These are phyloP conservation scores for Fusarium subglutinans DNA, from an alignment of 2,329 filamentous ascomycete genomes.

Conservation along the genomic window DNA sequence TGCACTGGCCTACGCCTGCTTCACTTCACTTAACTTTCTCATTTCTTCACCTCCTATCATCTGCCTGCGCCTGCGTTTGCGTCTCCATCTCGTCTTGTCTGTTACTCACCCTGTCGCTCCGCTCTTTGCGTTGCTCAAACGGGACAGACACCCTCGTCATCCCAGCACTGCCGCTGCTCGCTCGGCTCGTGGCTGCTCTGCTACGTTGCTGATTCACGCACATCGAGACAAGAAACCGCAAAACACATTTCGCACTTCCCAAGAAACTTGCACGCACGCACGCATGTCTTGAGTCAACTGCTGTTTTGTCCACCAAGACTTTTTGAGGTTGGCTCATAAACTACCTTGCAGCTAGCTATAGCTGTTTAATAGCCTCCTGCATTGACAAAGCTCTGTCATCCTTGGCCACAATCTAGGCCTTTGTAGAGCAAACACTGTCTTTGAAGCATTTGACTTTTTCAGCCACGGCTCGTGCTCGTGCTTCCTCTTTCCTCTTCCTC, in stretches of 20 bases:
- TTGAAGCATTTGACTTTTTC: conserved; percentile 27
- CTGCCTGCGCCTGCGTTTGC: not conserved
- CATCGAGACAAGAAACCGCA: conserved; percentile 23
- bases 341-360: not conserved
- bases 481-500: conserved; percentile 19
- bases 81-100: conserved; percentile 3
- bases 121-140: conserved; percentile 21
- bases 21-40: not conserved
- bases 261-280: conserved; percentile 2
- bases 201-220: conserved; percentile 38
- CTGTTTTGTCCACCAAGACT: not conserved
- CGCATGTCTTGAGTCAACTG: conserved; percentile 4
- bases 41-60: conserved; percentile 10
- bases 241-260: conserved; percentile 17
- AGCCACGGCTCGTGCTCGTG: conserved; percentile 22
- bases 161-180: conserved; percentile 17
- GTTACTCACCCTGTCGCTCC: conserved; percentile 8
- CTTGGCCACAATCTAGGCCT: conserved; percentile 4
- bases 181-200: conserved; percentile 22
- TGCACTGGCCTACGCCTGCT: not conserved
- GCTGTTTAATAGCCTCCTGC: not conserved
- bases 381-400: conserved; percentile 2
- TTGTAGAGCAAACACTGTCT: conserved; percentile 19
- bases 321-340: conserved; percentile 4
- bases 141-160: conserved; percentile 23